Percentiles rank a stretch among this genome's conserved stretches.
Evolutionary conservation across 805 yeast genomes (phyloP).

Genomic region (Kodamaea kaohsiungensis): DNA sequence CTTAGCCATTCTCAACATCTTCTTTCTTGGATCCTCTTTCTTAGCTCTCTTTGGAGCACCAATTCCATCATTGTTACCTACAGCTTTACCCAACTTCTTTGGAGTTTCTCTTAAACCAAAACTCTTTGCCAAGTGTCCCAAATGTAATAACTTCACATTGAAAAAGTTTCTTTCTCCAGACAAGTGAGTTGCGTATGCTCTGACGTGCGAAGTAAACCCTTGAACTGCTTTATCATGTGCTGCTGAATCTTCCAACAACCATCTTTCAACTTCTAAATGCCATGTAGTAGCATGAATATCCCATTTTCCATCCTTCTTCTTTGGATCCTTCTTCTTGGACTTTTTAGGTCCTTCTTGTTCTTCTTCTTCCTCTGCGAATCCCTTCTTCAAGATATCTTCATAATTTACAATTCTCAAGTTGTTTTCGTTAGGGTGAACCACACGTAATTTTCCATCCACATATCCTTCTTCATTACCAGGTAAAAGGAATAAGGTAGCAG

Average conservation of each 20-base stretch:
- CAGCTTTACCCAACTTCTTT: constrained; percentile 60
- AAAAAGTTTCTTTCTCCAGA: constrained; percentile 76
- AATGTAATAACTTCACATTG: constrained; percentile 78
- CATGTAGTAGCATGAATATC: constrained; percentile 94
- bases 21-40: constrained; percentile 69
- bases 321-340: constrained; percentile 36
- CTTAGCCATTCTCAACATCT: constrained; percentile 75
- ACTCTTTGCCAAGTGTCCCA: constrained; percentile 94
- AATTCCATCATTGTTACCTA: constrained; percentile 13
- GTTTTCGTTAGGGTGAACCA: constrained; percentile 41
- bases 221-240: constrained; percentile 68
- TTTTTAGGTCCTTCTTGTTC: constrained; percentile 29
- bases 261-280: constrained; percentile 89
- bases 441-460: constrained; percentile 49
- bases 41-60: constrained; percentile 32
- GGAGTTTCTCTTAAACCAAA: constrained; percentile 96
- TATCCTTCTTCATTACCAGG: constrained; percentile 92
- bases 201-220: constrained; percentile 84
- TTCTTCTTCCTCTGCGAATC: constrained; percentile 41
- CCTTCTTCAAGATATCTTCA: constrained; percentile 32
- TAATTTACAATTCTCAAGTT: constrained; percentile 35
- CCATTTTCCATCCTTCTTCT: constrained; percentile 60
- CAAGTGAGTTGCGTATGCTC: constrained; percentile 96
- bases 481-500: constrained; percentile 71
- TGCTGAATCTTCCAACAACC: constrained; percentile 69